phyloP scores from a whole-genome alignment of 495 filamentous ascomycete genomes.

The Penicillium coffeae region DNA sequence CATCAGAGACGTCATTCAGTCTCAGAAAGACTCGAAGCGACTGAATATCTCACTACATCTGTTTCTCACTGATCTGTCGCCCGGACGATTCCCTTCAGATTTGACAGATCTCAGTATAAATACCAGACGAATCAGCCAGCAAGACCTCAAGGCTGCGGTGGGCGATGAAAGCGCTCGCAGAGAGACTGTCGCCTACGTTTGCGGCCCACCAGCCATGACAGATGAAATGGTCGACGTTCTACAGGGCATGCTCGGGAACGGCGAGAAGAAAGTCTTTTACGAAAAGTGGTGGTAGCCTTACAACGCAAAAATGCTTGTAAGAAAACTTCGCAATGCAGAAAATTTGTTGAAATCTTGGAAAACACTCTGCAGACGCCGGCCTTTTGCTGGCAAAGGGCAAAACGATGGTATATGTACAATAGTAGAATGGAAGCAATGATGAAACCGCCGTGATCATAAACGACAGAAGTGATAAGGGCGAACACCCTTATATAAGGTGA shows the following conservation, averaged over 20 bases:
- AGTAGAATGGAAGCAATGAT: slow-evolving; percentile 1
- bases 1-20: slow-evolving; percentile 37
- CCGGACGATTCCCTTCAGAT: slow-evolving; percentile 6
- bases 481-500: background rate
- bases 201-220: slow-evolving; percentile 76
- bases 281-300: slow-evolving; percentile 80
- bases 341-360: slow-evolving; percentile 18
- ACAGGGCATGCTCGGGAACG: slow-evolving; percentile 40
- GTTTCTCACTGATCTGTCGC: slow-evolving; percentile 32
- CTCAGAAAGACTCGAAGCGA: slow-evolving; percentile 24
- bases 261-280: slow-evolving; percentile 57
- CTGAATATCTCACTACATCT: slow-evolving; percentile 34
- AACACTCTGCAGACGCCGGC: slow-evolving; percentile 20
- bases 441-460: slow-evolving; percentile 1
- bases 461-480: background rate
- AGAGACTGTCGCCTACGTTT: slow-evolving; percentile 67
- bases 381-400: slow-evolving; percentile 18
- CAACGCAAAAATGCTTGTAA: background rate
- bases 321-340: background rate
- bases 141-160: slow-evolving; percentile 48
- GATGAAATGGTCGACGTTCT: slow-evolving; percentile 66
- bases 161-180: slow-evolving; percentile 40
- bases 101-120: slow-evolving; percentile 36
- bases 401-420: slow-evolving; percentile 25
- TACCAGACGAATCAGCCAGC: slow-evolving; percentile 44